phyloP scores from a whole-genome alignment of 345 rosid species.

The Nephelium lappaceum region DNA sequence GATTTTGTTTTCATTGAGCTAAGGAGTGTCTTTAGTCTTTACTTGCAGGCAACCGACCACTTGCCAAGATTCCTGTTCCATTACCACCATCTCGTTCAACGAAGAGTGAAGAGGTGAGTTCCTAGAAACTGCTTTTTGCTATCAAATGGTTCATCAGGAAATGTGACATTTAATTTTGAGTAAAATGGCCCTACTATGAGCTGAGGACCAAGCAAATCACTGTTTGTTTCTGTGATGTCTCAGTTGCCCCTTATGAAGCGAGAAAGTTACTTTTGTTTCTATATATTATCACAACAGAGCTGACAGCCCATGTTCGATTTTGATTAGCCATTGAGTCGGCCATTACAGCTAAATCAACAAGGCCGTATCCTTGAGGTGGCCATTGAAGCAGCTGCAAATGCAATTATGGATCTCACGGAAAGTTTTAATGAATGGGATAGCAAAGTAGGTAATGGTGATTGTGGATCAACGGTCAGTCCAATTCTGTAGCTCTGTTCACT shows the following conservation, averaged over 20 bases:
- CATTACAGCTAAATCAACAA: slow-evolving; percentile 61
- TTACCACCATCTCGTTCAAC: slow-evolving; percentile 59
- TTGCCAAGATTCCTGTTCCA: slow-evolving; percentile 89
- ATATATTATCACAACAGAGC: neutral
- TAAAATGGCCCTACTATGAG: neutral
- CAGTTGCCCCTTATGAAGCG: neutral
- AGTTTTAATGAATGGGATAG: slow-evolving; percentile 92
- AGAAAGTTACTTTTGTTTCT: neutral
- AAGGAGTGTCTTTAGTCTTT: slow-evolving; percentile 21
- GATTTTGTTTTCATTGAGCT: slow-evolving; percentile 14
- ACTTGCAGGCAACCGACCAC: slow-evolving; percentile 74
- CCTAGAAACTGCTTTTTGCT: neutral
- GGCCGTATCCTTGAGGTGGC: slow-evolving; percentile 76
- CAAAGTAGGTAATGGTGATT: slow-evolving; percentile 96
- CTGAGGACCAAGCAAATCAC: neutral
- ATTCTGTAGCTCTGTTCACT: slow-evolving; percentile 6
- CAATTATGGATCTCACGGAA: slow-evolving; percentile 60
- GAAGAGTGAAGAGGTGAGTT: slow-evolving; percentile 69
- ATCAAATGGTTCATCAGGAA: slow-evolving; percentile 6
- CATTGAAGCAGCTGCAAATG: slow-evolving; percentile 85
- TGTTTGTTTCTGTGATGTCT: neutral
- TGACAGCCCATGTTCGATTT: slow-evolving; percentile 27
- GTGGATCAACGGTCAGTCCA: slow-evolving; percentile 91
- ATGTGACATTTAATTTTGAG: neutral
- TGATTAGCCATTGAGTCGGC: slow-evolving; percentile 64